Conservation (phyloP, 2,329 filamentous ascomycete genomes). For the Blastomyces parvus region DNA sequence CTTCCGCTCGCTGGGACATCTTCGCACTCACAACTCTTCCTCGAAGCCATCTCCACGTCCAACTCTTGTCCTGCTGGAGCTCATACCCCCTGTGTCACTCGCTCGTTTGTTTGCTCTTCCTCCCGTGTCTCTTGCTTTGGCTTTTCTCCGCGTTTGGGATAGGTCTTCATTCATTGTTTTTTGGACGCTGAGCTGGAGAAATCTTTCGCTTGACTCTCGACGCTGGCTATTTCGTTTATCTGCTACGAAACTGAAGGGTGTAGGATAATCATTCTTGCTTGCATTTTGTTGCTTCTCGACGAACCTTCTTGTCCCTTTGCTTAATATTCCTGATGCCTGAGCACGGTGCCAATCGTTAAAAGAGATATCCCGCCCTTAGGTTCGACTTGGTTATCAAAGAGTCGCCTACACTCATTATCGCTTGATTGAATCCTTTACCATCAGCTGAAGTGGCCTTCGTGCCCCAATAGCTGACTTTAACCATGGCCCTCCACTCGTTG, state of each 20-base stretch:
- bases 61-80: neutral
- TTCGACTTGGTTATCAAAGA: neutral
- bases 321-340: neutral
- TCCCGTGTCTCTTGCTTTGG: neutral
- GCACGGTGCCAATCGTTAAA: neutral
- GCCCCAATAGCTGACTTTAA: constrained; percentile 10
- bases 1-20: neutral
- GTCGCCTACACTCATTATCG: neutral
- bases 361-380: neutral
- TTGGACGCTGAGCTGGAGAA: neutral
- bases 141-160: neutral
- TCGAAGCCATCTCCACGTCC: neutral
- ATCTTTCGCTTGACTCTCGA: neutral
- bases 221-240: neutral
- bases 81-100: neutral
- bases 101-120: neutral
- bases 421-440: neutral
- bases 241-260: neutral
- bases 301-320: neutral
- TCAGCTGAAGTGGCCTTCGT: neutral
- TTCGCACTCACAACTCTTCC: neutral
- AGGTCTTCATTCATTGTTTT: neutral
- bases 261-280: neutral
- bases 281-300: neutral
- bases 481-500: constrained; percentile 34